Evolutionary conservation across 2,329 filamentous ascomycete genomes (phyloP).

Genomic region (Didymellaceae sp.): DNA sequence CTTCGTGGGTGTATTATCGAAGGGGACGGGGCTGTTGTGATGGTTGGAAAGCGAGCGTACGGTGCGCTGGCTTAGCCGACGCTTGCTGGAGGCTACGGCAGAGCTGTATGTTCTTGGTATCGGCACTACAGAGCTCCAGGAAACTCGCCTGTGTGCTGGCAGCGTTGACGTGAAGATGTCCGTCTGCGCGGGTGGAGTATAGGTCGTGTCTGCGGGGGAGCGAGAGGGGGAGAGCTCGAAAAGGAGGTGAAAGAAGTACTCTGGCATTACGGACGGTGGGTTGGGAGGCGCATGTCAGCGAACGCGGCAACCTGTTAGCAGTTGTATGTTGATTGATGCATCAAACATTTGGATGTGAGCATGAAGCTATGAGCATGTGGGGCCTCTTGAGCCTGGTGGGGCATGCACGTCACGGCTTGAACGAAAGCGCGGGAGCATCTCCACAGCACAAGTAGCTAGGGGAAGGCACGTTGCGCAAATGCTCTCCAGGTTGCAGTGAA

Average conservation of each 20-base stretch:
- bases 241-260: slow-evolving; percentile 68
- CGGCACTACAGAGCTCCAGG: slow-evolving; percentile 43
- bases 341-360: slow-evolving; percentile 7
- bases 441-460: background rate
- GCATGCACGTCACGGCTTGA: slow-evolving; percentile 8
- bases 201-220: slow-evolving; percentile 43
- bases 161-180: slow-evolving; percentile 56
- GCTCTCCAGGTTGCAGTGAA: background rate
- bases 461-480: background rate
- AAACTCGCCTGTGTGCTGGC: slow-evolving; percentile 50
- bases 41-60: slow-evolving; percentile 46
- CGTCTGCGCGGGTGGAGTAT: slow-evolving; percentile 49
- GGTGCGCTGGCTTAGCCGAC: slow-evolving; percentile 42
- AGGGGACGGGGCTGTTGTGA: slow-evolving; percentile 44
- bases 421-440: background rate
- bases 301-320: no score
- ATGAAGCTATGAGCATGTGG: slow-evolving; percentile 1
- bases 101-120: slow-evolving; percentile 24
- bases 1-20: slow-evolving; percentile 46
- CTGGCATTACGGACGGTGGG: slow-evolving; percentile 56
- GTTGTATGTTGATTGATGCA: background rate
- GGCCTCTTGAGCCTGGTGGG: slow-evolving; percentile 14
- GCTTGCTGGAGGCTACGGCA: slow-evolving; percentile 32
- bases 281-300: slow-evolving; percentile 22
- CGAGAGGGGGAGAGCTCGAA: slow-evolving; percentile 63